A percentile compares a stretch with the other conserved stretches of the same genome.
Conservation (phyloP, 2,329 filamentous ascomycete genomes). For the Cylindrodendrum hubeiense region DNA sequence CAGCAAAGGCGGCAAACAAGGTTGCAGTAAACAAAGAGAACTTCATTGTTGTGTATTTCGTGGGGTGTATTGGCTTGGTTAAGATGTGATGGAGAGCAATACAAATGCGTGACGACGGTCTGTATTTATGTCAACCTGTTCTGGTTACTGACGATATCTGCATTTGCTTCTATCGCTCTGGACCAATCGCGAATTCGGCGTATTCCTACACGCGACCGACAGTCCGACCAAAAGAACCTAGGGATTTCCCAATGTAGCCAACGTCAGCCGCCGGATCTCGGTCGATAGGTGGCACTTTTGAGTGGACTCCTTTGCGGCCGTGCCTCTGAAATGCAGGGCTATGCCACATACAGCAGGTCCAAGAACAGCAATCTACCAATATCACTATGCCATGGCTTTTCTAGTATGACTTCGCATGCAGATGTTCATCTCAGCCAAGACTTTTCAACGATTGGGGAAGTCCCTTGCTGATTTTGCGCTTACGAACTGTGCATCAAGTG, state of each 20-base stretch:
- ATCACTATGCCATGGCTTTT: not conserved
- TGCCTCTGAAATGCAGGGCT: not conserved
- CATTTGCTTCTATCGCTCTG: no score
- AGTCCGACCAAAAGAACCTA: not conserved
- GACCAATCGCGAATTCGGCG: not conserved
- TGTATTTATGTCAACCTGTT: not conserved
- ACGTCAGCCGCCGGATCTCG: not conserved
- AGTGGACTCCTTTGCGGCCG: not conserved
- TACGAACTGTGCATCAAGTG: not conserved
- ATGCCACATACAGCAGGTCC: not conserved
- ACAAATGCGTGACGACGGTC: not conserved
- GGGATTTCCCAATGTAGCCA: not conserved
- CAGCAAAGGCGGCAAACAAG: conserved; percentile 25
- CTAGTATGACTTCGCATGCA: not conserved
- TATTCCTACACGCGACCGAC: not conserved
- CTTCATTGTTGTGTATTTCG: conserved; percentile 13
- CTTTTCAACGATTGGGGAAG: not conserved
- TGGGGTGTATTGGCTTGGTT: not conserved
- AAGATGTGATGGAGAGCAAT: no score
- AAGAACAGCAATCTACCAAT: not conserved
- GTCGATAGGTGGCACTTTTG: not conserved
- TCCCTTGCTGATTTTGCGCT: not conserved
- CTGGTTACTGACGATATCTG: no score
- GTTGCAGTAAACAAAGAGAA: conserved; percentile 12
- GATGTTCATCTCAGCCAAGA: not conserved